Evolutionary conservation across 176 grass and related monocot species (phyloP), one percentile per base, ranked within the genome.

Genomic region (Musa troglodytarum): DNA sequence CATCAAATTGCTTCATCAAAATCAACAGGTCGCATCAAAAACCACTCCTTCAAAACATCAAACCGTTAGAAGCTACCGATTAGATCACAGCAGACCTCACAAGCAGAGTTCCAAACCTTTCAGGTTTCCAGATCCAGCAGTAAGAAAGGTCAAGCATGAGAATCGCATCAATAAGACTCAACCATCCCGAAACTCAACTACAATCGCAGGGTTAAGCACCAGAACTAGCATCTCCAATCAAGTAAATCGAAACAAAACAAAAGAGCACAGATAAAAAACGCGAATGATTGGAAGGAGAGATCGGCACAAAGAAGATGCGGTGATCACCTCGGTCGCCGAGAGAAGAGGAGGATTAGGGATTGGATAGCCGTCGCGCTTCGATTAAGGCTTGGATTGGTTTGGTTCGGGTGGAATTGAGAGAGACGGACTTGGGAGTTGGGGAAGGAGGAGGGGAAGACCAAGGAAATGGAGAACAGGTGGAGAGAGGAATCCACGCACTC

Each of bases 401-500:
- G 3, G 5, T 34, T 5, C 5, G 29, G 29, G 29, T 34, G 29
- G 4, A 34, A 4, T 34, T 5, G 25, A 17, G 65, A 68, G 57
- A n/a, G 55, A 17, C 25, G 10, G n/a, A 11, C 11, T 13, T 9
- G 5, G 21, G 19, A 23, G 23, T 24, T 65, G 34, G n/a, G n/a
- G 68, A 9, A 49, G 68, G 34, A 6, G 8, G 68, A 56, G n/a
- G 34, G 13, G 55, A 75, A 28, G 59, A 53, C 50, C 25, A 15
- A 9, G 10, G 50, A 53, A 26, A 17, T 17, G 55, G 43, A 51
- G 17, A 50, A 70, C 10, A 1, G 57, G 57, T 2, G 13, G 34
- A 68, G 65, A 34, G 29, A 49, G 9, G 65, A 49, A 57, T 49
- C 53, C 65, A 71, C 66, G 65, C 19, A 50, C 77, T 19, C 77